These are phyloP conservation scores for Hirsutella minnesotensis DNA, from an alignment of 2,329 filamentous ascomycete species.

Conservation along the genomic window DNA sequence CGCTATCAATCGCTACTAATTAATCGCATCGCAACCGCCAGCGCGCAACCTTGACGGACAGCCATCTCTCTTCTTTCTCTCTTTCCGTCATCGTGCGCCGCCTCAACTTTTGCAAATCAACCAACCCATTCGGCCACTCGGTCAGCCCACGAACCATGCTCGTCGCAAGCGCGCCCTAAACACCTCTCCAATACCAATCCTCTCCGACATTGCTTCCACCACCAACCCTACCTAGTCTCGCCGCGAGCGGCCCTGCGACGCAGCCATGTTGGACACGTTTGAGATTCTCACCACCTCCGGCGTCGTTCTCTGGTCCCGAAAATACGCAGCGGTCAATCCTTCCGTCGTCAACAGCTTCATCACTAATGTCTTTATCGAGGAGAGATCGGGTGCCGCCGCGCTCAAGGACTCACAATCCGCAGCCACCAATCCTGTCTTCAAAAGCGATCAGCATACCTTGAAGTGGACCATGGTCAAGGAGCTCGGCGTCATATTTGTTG, in stretches of 20 bases:
- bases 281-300: constrained; percentile 94
- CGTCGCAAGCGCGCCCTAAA: too few species aligned
- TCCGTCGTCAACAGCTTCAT: constrained; percentile 90
- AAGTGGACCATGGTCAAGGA: constrained; percentile 93
- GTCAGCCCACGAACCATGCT: too few species aligned
- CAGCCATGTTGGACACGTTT: constrained; percentile 82
- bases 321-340: constrained; percentile 67
- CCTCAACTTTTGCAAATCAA: too few species aligned
- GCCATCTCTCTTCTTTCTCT: too few species aligned
- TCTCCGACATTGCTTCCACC: too few species aligned
- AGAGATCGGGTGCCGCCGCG: constrained; percentile 56
- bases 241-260: background rate
- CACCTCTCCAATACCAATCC: too few species aligned
- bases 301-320: constrained; percentile 91
- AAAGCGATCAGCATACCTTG: constrained; percentile 84
- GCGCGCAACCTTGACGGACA: too few species aligned
- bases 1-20: too few species aligned
- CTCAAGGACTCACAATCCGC: constrained; percentile 48
- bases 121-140: too few species aligned
- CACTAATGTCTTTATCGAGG: constrained; percentile 94
- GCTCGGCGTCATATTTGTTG: constrained; percentile 88
- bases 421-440: constrained; percentile 61
- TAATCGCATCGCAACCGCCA: too few species aligned
- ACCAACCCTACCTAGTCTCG: background rate
- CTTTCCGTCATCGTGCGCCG: too few species aligned